Conservation (phyloP, 1,139 yeast species). For the Yamadazyma trypodendri region DNA sequence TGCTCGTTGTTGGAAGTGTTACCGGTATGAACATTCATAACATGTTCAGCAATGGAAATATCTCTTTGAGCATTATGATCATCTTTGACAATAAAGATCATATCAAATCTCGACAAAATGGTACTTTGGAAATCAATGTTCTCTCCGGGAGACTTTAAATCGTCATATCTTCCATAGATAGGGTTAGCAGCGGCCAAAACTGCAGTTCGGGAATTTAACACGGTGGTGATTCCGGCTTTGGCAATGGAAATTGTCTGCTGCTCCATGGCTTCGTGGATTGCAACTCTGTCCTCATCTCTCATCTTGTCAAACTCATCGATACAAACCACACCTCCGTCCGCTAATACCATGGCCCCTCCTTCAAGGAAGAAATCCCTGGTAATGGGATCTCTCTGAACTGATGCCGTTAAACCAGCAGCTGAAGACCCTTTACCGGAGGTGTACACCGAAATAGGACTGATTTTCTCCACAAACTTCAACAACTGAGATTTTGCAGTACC, state of each 20-base stretch:
- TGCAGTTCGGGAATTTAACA: slow-evolving; percentile 90
- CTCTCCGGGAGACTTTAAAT: slow-evolving; percentile 94
- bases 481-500: slow-evolving; percentile 98
- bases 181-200: slow-evolving; percentile 99
- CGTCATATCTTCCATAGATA: slow-evolving; percentile 93
- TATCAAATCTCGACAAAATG: slow-evolving; percentile 93
- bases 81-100: slow-evolving; percentile 96
- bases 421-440: slow-evolving; percentile 99
- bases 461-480: slow-evolving; percentile 90
- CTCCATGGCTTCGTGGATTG: slow-evolving; percentile 99
- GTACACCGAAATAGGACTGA: slow-evolving; percentile 90
- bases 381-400: slow-evolving; percentile 87
- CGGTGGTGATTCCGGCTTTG: slow-evolving; percentile 97
- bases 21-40: slow-evolving; percentile 91
- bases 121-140: slow-evolving; percentile 98
- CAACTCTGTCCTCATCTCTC: slow-evolving; percentile 99
- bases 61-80: slow-evolving; percentile 88
- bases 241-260: slow-evolving; percentile 99
- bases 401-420: slow-evolving; percentile 98
- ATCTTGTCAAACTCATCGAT: slow-evolving; percentile 98
- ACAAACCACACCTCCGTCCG: slow-evolving; percentile 99
- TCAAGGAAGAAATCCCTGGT: slow-evolving; percentile 92
- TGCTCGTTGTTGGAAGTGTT: slow-evolving; percentile 45
- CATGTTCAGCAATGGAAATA: slow-evolving; percentile 89
- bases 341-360: slow-evolving; percentile 99